phyloP scores from a whole-genome alignment of 116 monocot genomes.

The Phalaenopsis hybrid region DNA sequence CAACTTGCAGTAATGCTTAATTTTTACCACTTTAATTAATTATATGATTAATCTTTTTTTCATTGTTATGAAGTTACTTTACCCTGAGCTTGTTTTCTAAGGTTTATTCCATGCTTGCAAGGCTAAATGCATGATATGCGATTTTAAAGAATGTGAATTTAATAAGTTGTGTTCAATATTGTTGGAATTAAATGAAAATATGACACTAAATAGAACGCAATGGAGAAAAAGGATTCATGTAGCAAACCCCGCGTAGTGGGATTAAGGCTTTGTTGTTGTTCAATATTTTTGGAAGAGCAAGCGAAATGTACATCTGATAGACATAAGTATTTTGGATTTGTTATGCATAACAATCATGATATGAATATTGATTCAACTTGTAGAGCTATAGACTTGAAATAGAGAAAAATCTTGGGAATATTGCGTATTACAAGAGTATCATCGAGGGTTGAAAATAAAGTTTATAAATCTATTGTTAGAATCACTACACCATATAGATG shows the following conservation, averaged over 20 bases:
- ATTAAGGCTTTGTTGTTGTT: no score
- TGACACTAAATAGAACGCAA: no score
- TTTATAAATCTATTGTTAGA: neutral
- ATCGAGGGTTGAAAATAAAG: neutral
- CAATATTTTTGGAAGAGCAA: neutral
- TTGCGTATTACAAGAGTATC: neutral
- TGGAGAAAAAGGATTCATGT: no score
- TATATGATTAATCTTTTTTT: neutral
- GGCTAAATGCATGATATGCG: neutral
- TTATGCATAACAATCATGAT: neutral
- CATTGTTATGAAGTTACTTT: neutral
- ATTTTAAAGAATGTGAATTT: neutral
- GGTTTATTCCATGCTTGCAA: neutral
- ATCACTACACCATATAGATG: neutral
- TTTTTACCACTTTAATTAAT: neutral
- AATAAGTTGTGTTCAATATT: neutral
- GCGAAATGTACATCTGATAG: neutral
- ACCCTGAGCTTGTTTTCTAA: neutral
- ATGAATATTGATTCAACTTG: neutral
- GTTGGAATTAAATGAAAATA: no score
- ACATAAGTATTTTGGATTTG: neutral
- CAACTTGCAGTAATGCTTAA: neutral
- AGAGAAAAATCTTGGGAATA: neutral
- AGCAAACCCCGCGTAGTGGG: no score
- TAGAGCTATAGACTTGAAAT: neutral